These are phyloP conservation scores for Pyrenopolyporus hunteri DNA, from an alignment of 495 filamentous ascomycete species.

Conservation along the genomic window DNA sequence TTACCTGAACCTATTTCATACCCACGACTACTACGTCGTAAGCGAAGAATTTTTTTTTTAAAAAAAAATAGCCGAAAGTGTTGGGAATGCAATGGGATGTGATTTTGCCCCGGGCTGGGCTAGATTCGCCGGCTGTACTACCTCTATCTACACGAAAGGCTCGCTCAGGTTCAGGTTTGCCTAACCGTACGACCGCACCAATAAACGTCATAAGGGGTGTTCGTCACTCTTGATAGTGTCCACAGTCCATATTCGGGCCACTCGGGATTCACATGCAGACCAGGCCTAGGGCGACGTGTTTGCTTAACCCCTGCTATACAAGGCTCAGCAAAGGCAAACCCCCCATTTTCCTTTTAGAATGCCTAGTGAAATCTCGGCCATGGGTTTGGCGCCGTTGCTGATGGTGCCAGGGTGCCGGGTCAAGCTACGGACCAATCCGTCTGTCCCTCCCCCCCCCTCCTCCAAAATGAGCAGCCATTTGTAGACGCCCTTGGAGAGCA, in stretches of 20 bases:
- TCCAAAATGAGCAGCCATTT: conserved; percentile 15
- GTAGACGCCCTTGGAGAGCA: conserved; percentile 9
- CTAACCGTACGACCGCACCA: conserved; percentile 23
- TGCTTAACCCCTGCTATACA: conserved; percentile 27
- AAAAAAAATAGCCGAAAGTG: not conserved
- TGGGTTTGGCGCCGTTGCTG: conserved; percentile 15
- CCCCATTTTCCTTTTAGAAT: not conserved
- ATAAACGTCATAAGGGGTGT: conserved; percentile 4
- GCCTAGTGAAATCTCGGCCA: conserved; percentile 10
- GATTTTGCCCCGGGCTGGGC: conserved; percentile 16
- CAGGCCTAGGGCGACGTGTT: conserved; percentile 17
- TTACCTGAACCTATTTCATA: not conserved
- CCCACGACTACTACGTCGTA: not conserved
- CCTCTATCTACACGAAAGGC: conserved; percentile 17
- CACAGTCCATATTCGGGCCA: conserved; percentile 21
- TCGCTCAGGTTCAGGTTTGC: conserved; percentile 19
- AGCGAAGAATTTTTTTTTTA: too few relatives aligned
- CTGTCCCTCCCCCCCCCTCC: too few relatives aligned
- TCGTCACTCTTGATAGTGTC: not conserved
- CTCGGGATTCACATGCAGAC: conserved; percentile 26
- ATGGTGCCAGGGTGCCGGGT: conserved; percentile 18
- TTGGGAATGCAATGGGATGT: conserved; percentile 6
- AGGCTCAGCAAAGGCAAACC: conserved; percentile 26
- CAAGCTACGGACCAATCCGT: conserved; percentile 9
- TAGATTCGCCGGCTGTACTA: conserved; percentile 19